These are phyloP conservation scores for Phytophthora cryptogea DNA, from an alignment of 352 stramenopile genomes.

Conservation along the genomic window DNA sequence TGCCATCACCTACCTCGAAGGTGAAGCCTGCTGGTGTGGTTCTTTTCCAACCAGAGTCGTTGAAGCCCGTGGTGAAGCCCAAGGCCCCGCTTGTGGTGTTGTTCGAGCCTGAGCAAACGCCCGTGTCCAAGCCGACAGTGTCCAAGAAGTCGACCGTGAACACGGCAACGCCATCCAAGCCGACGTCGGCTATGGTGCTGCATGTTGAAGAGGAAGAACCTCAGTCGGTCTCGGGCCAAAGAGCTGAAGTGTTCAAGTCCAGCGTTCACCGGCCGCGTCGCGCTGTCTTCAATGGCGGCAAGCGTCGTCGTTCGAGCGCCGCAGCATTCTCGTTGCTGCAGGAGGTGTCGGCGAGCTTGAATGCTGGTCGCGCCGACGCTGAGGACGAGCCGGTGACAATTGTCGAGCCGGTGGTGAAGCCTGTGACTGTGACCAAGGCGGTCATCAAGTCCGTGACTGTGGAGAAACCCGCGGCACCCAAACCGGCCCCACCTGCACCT, in stretches of 20 bases:
- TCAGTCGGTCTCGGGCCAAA: conserved; percentile 8
- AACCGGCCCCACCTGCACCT: conserved; percentile 19
- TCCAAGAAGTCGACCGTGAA: conserved; percentile 22
- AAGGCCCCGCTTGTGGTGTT: conserved; percentile 34
- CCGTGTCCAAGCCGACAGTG: conserved; percentile 9
- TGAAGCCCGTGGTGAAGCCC: conserved; percentile 33
- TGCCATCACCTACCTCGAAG: conserved; percentile 11
- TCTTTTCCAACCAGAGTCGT: conserved; percentile 36
- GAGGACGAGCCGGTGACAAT: neutral
- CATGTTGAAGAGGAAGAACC: conserved; percentile 22
- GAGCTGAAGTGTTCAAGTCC: conserved; percentile 14
- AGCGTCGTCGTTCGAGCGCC: conserved; percentile 36
- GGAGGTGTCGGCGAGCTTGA: conserved; percentile 34
- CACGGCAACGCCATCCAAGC: conserved; percentile 25
- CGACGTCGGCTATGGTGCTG: conserved; percentile 25
- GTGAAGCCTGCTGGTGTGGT: conserved; percentile 33
- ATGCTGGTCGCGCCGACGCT: conserved; percentile 8
- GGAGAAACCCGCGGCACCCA: conserved; percentile 5
- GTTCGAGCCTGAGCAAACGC: conserved; percentile 33
- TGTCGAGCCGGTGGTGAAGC: conserved; percentile 12
- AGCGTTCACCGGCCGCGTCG: conserved; percentile 40
- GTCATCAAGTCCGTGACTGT: conserved; percentile 3
- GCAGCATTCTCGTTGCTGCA: conserved; percentile 36
- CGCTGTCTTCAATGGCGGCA: conserved; percentile 49
- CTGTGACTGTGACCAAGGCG: conserved; percentile 10